Evolutionary conservation across 2,329 filamentous ascomycete genomes (phyloP), one percentile per base, ranked within the genome.

Genomic region (Acephala macrosclerotiorum): DNA sequence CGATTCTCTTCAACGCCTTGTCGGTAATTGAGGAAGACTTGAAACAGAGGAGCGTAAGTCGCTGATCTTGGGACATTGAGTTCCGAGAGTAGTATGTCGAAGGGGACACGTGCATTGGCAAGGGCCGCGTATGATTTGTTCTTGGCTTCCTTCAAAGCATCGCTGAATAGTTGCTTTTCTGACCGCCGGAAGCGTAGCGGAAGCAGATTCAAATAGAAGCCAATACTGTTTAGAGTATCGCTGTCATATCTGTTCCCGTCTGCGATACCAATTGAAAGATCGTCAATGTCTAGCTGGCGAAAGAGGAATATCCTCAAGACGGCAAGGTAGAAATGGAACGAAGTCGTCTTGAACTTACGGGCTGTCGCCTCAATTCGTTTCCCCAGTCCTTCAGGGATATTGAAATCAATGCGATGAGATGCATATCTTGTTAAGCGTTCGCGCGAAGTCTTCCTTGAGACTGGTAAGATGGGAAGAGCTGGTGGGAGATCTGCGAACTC

Each of bases 311-410:
- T 25, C 11, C 7, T 12, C 6, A 53, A 26, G 49, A 25, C 26
- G 11, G 49, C 26, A 53, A 53, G 26, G n/a, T 26, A 33, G 49
- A 53, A 33, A 18, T 53, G 49, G 26, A 53, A 53, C 20, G 49
- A n/a, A 5, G 49, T 53, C 3, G 18, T 6, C 8, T 29, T 29
- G 7, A 26, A 4, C n/a, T 53, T 53, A 3, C 20, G 20, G 18
- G 22, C 20, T 38, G 36, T 14, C 36, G 14, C 14, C 7, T 38
- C 36, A 9, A 53, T 53, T 11, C 4, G 26, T 53, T 53, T 9
- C 7, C n/a, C n/a, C n/a, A n/a, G n/a, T n/a, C n/a, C n/a, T n/a
- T n/a, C n/a, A n/a, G n/a, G n/a, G n/a, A n/a, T n/a, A n/a, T n/a
- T n/a, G n/a, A n/a, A n/a, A n/a, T n/a, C n/a, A n/a, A n/a, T n/a